Evolutionary conservation across 495 filamentous ascomycete genomes (phyloP).

Genomic region (Oidiodendron maius): DNA sequence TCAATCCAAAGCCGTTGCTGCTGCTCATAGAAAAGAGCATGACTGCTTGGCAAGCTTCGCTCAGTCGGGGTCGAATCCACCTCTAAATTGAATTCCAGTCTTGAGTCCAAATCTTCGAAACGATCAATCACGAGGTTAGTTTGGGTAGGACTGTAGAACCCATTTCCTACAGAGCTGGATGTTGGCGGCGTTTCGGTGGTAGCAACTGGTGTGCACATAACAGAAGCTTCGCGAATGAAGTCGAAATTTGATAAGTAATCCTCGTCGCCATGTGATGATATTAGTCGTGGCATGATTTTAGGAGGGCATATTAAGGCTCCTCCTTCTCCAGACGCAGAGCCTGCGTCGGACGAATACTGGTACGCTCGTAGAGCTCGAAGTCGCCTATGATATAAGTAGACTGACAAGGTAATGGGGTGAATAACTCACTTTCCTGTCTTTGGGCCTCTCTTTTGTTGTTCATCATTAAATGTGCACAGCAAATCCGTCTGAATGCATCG

Average conservation of each 20-base stretch:
- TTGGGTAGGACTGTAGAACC: neutral
- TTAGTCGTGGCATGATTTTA: neutral
- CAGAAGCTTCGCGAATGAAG: neutral
- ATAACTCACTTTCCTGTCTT: neutral
- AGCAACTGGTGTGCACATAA: neutral
- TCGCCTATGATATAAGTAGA: neutral
- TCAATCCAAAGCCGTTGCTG: neutral
- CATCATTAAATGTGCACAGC: neutral
- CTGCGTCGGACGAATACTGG: neutral
- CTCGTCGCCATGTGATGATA: neutral
- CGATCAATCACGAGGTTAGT: neutral
- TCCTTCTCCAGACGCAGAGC: neutral
- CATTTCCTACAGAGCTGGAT: neutral
- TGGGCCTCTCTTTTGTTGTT: neutral
- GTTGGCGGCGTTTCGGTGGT: neutral
- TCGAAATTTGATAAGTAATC: neutral
- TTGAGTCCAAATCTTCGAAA: neutral
- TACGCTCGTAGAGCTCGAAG: neutral
- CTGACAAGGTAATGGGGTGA: neutral
- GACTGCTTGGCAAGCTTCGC: neutral
- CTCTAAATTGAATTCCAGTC: neutral
- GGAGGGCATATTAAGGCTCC: neutral
- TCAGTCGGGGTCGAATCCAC: too few relatives aligned
- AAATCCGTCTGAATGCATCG: neutral
- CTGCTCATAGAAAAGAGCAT: neutral